Conservation (phyloP, 2,329 filamentous ascomycete species). For the Septoria petroselini region DNA sequence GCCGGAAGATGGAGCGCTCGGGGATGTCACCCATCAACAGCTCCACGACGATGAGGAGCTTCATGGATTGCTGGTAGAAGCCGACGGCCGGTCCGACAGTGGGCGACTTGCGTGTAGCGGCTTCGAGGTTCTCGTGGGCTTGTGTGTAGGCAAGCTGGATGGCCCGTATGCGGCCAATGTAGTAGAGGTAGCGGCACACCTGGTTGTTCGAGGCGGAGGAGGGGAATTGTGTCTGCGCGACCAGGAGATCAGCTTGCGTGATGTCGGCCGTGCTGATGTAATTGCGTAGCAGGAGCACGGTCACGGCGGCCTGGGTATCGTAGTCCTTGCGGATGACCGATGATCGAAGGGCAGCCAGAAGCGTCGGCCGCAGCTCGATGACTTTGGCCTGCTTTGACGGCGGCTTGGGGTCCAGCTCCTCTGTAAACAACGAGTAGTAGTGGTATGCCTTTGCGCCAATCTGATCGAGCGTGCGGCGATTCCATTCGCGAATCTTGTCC, state of each 20-base stretch:
- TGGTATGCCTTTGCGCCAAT: conserved; percentile 96
- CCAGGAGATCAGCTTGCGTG: conserved; percentile 89
- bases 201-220: conserved; percentile 95
- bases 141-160: conserved; percentile 97
- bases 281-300: conserved; percentile 89
- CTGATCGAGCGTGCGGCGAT: conserved; percentile 90
- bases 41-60: conserved; percentile 94
- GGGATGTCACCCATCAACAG: conserved; percentile 98
- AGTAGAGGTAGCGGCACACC: conserved; percentile 95
- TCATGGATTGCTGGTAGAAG: conserved; percentile 93
- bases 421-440: conserved; percentile 94
- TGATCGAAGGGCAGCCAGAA: conserved; percentile 85
- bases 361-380: conserved; percentile 77
- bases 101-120: conserved; percentile 91
- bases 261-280: conserved; percentile 97
- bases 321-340: conserved; percentile 96
- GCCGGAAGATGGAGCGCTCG: conserved; percentile 89
- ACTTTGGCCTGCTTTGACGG: conserved; percentile 86
- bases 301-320: conserved; percentile 95
- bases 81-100: conserved; percentile 84
- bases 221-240: conserved; percentile 94
- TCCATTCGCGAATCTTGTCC: conserved; percentile 80
- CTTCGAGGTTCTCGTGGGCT: conserved; percentile 88
- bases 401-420: conserved; percentile 81
- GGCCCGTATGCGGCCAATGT: conserved; percentile 90